These are phyloP conservation scores for Chara braunii DNA, from an alignment of 139 green algal species.

Conservation along the genomic window DNA sequence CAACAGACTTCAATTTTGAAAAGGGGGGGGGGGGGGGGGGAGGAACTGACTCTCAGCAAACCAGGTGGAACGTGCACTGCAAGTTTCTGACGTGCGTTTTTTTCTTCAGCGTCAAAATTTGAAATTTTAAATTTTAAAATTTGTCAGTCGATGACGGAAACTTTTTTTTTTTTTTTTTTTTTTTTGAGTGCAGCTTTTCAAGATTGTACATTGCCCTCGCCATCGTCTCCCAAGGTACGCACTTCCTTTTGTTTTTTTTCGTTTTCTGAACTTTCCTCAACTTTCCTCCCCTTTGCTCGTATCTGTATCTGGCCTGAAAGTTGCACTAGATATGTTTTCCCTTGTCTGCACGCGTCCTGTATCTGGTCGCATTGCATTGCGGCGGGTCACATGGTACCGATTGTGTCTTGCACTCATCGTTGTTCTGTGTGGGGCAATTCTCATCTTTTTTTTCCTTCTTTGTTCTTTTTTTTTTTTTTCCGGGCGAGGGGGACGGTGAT, in stretches of 20 bases:
- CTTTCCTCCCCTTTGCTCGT: background rate
- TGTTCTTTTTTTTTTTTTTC: background rate
- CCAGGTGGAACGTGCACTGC: too few relatives aligned
- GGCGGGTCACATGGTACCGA: too few relatives aligned
- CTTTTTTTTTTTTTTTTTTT: background rate
- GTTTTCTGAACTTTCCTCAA: background rate
- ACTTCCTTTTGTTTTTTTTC: background rate
- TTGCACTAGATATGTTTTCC: constrained; percentile 1
- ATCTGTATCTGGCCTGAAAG: background rate
- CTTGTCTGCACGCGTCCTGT: background rate
- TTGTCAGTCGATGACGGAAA: background rate
- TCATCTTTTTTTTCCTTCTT: background rate
- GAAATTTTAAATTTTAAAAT: too few relatives aligned
- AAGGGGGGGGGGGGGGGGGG: too few relatives aligned
- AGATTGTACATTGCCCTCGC: constrained; percentile 85
- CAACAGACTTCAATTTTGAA: too few relatives aligned
- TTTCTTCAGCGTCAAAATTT: too few relatives aligned
- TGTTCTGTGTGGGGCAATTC: background rate
- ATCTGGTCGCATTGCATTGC: too few relatives aligned
- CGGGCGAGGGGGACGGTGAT: background rate
- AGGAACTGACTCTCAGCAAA: too few relatives aligned
- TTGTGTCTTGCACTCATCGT: background rate
- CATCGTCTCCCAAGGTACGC: constrained; percentile 74
- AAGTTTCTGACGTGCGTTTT: too few relatives aligned
- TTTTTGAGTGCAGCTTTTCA: constrained; percentile 64